phyloP scores from a whole-genome alignment of 1,284 basidiomycete genomes.

The Xerocomus amazonicus region DNA sequence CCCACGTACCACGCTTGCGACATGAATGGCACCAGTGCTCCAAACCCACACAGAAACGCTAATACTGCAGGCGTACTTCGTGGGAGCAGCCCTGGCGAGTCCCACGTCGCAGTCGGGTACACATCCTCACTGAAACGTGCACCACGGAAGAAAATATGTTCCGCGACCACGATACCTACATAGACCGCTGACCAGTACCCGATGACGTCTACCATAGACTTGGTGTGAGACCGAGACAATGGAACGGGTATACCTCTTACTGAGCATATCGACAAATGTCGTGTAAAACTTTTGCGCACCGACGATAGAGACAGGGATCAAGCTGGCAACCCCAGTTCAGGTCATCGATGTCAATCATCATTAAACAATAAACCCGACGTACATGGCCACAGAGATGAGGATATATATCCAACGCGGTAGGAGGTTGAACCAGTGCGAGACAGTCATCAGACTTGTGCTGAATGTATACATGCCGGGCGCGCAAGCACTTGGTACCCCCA shows the following conservation, averaged over 20 bases:
- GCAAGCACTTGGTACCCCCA: constrained; percentile 52
- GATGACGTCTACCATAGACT: constrained; percentile 38
- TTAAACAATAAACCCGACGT: constrained; percentile 16
- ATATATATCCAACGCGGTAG: constrained; percentile 75
- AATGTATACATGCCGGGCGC: constrained; percentile 78
- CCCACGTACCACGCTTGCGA: constrained; percentile 57
- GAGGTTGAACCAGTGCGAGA: constrained; percentile 42
- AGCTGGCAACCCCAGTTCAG: constrained; percentile 29
- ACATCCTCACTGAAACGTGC: constrained; percentile 29
- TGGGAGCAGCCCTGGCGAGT: constrained; percentile 23
- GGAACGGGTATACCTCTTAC: constrained; percentile 30
- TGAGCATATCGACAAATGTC: constrained; percentile 54
- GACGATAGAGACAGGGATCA: constrained; percentile 58
- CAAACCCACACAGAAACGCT: constrained; percentile 46
- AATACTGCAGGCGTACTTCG: constrained; percentile 38
- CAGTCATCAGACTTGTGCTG: constrained; percentile 69
- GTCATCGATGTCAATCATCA: background rate
- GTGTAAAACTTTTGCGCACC: constrained; percentile 57
- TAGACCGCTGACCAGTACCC: constrained; percentile 63
- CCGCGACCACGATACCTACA: constrained; percentile 49
- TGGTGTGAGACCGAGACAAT: background rate
- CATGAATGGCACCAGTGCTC: constrained; percentile 55
- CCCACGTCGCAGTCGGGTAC: constrained; percentile 24
- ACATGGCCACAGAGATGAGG: constrained; percentile 70
- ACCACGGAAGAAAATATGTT: constrained; percentile 55